Evolutionary conservation across 169 alveolate genomes (phyloP).

Genomic region (Prorocentrum cordatum): DNA sequence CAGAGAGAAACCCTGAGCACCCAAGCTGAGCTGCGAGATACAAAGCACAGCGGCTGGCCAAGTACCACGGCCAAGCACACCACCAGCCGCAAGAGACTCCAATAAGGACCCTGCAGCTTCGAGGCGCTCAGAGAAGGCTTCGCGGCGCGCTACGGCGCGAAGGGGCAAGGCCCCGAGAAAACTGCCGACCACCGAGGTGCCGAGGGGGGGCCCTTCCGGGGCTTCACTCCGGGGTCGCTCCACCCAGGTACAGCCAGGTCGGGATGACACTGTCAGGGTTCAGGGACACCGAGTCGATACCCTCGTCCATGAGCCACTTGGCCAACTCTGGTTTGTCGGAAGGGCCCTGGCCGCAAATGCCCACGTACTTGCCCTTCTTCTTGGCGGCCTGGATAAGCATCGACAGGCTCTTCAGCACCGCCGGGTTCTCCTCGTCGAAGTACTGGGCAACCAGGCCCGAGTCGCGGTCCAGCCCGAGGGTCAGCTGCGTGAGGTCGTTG

Average conservation of each 20-base stretch:
- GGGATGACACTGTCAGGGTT: constrained; percentile 31
- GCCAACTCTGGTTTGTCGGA: constrained; percentile 51
- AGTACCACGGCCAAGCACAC: too few relatives aligned
- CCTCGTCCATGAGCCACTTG: constrained; percentile 67
- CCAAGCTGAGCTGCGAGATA: too few relatives aligned
- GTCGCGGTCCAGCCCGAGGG: constrained; percentile 48
- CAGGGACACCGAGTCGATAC: constrained; percentile 50
- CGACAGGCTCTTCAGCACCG: constrained; percentile 46
- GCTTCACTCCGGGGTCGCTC: too few relatives aligned
- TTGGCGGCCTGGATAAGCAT: constrained; percentile 49
- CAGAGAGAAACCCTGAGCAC: too few relatives aligned
- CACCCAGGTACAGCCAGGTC: background rate
- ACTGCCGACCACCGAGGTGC: too few relatives aligned
- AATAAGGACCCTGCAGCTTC: too few relatives aligned
- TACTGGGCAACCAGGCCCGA: constrained; percentile 61
- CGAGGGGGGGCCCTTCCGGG: too few relatives aligned
- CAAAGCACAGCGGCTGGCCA: too few relatives aligned
- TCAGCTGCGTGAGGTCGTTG: constrained; percentile 51
- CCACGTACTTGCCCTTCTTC: constrained; percentile 65
- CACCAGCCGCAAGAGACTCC: too few relatives aligned
- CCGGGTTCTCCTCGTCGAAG: constrained; percentile 60
- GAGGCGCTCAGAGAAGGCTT: too few relatives aligned
- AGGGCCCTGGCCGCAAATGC: constrained; percentile 67
- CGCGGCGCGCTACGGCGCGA: too few relatives aligned
- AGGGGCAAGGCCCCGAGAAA: too few relatives aligned